Evolutionary conservation across 2,329 filamentous ascomycete species (phyloP).

Genomic region (Penicillium sp.): DNA sequence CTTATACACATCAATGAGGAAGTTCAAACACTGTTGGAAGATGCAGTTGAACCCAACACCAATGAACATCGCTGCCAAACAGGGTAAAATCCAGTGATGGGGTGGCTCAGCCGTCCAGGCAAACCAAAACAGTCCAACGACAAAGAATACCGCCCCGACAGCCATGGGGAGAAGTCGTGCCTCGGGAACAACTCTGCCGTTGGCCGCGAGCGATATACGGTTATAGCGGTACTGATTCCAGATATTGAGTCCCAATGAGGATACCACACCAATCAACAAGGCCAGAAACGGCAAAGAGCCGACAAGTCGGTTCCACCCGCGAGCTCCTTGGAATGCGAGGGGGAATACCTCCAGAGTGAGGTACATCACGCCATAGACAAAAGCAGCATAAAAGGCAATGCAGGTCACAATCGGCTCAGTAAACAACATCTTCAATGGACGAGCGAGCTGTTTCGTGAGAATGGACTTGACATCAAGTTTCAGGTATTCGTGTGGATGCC

Average conservation of each 20-base stretch:
- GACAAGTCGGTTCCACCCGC: constrained; percentile 38
- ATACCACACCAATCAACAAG: constrained; percentile 45
- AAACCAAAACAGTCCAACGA: constrained; percentile 45
- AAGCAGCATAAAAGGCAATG: constrained; percentile 46
- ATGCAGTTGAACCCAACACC: constrained; percentile 47
- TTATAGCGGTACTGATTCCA: constrained; percentile 42
- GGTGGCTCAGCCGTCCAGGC: constrained; percentile 40
- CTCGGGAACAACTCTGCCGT: constrained; percentile 38
- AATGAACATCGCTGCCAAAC: constrained; percentile 35
- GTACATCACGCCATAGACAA: constrained; percentile 49
- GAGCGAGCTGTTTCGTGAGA: constrained; percentile 1
- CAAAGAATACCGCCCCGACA: constrained; percentile 44
- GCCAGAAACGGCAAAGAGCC: constrained; percentile 45
- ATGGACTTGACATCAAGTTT: constrained; percentile 35
- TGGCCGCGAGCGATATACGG: constrained; percentile 26
- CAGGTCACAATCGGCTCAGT: constrained; percentile 49
- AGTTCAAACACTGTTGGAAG: constrained; percentile 49
- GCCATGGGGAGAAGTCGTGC: constrained; percentile 47
- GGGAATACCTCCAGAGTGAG: constrained; percentile 48
- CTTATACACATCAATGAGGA: constrained; percentile 42
- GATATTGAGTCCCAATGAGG: constrained; percentile 42
- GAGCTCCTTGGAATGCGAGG: constrained; percentile 44
- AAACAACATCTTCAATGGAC: constrained; percentile 39
- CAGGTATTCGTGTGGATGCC: constrained; percentile 46
- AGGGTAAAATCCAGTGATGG: constrained; percentile 16